Evolutionary conservation across 352 stramenopile genomes (phyloP).

Genomic region (Phytophthora europaea): DNA sequence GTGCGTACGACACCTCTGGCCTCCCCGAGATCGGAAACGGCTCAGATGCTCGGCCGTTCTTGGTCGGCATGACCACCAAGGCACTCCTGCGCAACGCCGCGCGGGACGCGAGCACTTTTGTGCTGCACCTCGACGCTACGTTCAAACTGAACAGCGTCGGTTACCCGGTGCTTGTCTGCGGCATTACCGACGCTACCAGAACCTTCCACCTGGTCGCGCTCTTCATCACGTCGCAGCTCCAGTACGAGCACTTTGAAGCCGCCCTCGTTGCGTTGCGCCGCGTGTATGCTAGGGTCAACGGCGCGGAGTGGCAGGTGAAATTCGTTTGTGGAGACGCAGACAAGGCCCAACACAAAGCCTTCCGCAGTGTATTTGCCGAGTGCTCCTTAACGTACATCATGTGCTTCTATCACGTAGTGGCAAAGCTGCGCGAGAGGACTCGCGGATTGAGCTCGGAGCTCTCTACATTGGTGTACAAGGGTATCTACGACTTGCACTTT

Average conservation of each 20-base stretch:
- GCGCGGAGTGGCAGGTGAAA: not conserved
- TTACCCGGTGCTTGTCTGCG: conserved; percentile 3
- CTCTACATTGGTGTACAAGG: conserved; percentile 4
- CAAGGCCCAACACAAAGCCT: conserved; percentile 3
- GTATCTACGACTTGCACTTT: conserved; percentile 35
- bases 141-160: not conserved
- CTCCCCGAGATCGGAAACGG: too few relatives aligned
- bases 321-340: conserved; percentile 4
- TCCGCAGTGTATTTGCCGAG: not conserved
- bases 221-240: conserved; percentile 12
- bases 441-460: not conserved
- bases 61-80: too few relatives aligned
- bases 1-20: too few relatives aligned
- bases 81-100: too few relatives aligned
- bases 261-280: not conserved
- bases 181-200: conserved; percentile 3
- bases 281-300: not conserved
- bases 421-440: conserved; percentile 5
- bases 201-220: conserved; percentile 5
- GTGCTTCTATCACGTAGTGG: conserved; percentile 46
- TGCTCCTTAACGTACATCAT: conserved; percentile 20
- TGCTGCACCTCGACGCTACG: not conserved
- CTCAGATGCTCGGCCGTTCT: too few relatives aligned
- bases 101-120: too few relatives aligned
- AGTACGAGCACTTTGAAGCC: not conserved